Conservation (phyloP, 2,329 filamentous ascomycete species). For the Polytolypa hystricis region DNA sequence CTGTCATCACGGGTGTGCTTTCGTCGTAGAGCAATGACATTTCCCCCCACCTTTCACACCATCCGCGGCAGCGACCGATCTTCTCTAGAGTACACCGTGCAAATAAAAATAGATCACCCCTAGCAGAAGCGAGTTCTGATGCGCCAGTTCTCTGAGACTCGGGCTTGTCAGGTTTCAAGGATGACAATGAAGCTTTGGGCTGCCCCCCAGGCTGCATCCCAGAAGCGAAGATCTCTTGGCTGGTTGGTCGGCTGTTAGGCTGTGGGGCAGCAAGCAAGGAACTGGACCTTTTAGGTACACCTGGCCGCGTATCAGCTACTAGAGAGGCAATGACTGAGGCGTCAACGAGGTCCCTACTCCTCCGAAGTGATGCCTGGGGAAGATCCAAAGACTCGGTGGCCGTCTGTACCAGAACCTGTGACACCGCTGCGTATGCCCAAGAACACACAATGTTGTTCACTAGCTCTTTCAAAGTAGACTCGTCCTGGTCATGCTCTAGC, state of each 20-base stretch:
- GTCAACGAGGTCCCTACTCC: constrained; percentile 17
- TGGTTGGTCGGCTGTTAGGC: constrained; percentile 14
- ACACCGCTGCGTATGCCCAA: constrained; percentile 35
- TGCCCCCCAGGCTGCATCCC: constrained; percentile 24
- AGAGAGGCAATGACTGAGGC: constrained; percentile 12
- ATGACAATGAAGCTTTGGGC: constrained; percentile 34
- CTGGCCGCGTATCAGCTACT: constrained; percentile 16
- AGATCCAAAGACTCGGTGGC: constrained; percentile 25
- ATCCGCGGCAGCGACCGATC: constrained; percentile 58
- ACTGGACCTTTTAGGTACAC: constrained; percentile 30
- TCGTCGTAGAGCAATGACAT: constrained; percentile 34
- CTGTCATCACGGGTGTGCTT: constrained; percentile 16
- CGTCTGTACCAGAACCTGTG: constrained; percentile 34
- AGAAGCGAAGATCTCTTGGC: constrained; percentile 21
- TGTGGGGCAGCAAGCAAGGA: constrained; percentile 5
- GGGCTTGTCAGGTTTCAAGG: constrained; percentile 31
- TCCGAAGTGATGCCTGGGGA: constrained; percentile 26
- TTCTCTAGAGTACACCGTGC: constrained; percentile 70
- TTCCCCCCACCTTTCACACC: constrained; percentile 65
- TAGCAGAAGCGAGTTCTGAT: constrained; percentile 68
- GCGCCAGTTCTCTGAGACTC: constrained; percentile 45
- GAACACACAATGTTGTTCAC: constrained; percentile 38
- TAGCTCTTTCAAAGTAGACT: constrained; percentile 17
- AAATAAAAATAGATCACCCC: constrained; percentile 71
- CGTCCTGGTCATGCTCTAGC: constrained; percentile 23